Conservation (phyloP, 768 basidiomycete species). For the Naganishia onofrii region DNA sequence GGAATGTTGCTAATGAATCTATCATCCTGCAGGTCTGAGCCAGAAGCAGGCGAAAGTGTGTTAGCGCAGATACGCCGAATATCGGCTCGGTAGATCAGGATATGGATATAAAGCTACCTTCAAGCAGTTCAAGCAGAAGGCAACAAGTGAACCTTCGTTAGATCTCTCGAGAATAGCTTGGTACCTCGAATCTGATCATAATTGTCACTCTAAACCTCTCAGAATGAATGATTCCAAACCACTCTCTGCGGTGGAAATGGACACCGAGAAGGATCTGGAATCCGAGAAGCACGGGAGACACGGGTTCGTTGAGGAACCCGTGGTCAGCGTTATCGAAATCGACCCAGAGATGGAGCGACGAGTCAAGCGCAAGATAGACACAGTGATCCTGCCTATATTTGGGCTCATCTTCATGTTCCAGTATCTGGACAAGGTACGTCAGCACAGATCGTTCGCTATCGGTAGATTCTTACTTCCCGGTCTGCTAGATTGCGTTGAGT, state of each 20-base stretch:
- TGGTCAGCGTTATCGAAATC: constrained; percentile 5
- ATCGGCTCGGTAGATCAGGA: too few species aligned
- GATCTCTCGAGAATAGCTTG: too few species aligned
- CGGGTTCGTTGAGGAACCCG: neutral
- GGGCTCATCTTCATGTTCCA: constrained; percentile 20
- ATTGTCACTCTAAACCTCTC: too few species aligned
- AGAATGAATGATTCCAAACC: neutral
- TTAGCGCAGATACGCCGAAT: too few species aligned
- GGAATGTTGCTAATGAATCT: too few species aligned
- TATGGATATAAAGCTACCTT: too few species aligned
- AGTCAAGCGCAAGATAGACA: constrained; percentile 33
- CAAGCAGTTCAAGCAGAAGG: too few species aligned
- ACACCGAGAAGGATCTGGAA: neutral
- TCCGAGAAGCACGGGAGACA: neutral
- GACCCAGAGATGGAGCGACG: constrained; percentile 29
- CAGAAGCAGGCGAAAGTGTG: too few species aligned
- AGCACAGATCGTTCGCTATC: neutral
- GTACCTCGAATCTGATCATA: too few species aligned
- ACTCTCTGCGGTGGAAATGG: neutral
- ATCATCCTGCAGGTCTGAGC: too few species aligned
- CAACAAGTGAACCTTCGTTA: too few species aligned
- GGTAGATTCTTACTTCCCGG: too few species aligned
- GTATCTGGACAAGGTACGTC: constrained; percentile 22
- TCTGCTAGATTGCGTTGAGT: constrained; percentile 1
- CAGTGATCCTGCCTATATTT: constrained; percentile 24